Evolutionary conservation across 768 basidiomycete species (phyloP).

Genomic region (Lactifluus subvellereus): DNA sequence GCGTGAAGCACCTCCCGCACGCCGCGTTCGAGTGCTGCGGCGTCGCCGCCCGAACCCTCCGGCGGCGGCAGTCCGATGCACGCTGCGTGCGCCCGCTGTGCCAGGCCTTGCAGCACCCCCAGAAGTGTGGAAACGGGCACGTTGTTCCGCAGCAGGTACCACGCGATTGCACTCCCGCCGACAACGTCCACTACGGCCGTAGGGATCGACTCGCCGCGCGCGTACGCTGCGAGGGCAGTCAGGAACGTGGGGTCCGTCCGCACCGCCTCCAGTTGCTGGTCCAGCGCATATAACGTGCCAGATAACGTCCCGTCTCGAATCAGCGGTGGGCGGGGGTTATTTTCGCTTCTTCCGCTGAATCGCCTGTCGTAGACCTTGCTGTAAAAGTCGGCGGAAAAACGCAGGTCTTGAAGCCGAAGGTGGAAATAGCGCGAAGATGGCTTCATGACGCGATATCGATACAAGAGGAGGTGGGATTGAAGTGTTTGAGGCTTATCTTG

Average conservation of each 20-base stretch:
- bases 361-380: slow-evolving; percentile 65
- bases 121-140: slow-evolving; percentile 70
- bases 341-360: slow-evolving; percentile 67
- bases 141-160: slow-evolving; percentile 65
- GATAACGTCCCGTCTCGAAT: slow-evolving; percentile 68
- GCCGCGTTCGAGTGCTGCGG: slow-evolving; percentile 40
- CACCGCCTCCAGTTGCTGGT: slow-evolving; percentile 47
- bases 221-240: slow-evolving; percentile 47
- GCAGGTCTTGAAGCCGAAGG: slow-evolving; percentile 64
- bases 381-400: slow-evolving; percentile 73
- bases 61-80: slow-evolving; percentile 47
- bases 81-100: slow-evolving; percentile 54
- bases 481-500: slow-evolving; percentile 82
- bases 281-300: slow-evolving; percentile 58
- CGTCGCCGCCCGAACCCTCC: slow-evolving; percentile 39
- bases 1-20: slow-evolving; percentile 85
- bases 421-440: slow-evolving; percentile 56
- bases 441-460: slow-evolving; percentile 58
- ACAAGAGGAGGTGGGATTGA: slow-evolving; percentile 67
- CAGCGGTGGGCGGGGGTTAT: slow-evolving; percentile 58
- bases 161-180: slow-evolving; percentile 45
- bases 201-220: slow-evolving; percentile 42
- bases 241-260: slow-evolving; percentile 39
- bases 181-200: slow-evolving; percentile 11
- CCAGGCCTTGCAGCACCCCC: slow-evolving; percentile 53